Evolutionary conservation across 106 monocot species (phyloP), one percentile per base, ranked within the genome.

Genomic region (Allium sativum): DNA sequence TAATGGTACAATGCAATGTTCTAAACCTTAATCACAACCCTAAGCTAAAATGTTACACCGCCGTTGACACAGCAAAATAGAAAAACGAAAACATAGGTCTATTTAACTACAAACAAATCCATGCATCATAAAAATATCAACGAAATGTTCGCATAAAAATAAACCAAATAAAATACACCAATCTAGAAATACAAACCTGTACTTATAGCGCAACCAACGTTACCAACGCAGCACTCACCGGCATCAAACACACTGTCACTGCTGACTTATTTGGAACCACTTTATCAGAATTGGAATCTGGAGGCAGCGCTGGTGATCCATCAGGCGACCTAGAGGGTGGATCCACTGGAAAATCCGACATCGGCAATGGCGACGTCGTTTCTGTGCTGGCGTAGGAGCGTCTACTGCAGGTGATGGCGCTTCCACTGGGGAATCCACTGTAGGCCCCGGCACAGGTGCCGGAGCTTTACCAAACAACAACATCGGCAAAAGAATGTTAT

Each of bases 291-390:
- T 55, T 62, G 0, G 75, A 44, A 0, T 58, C 41, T 18, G 80
- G 67, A 8, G 75, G 7, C 13, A 40, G 51, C 11, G 79, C 48
- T 0, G 79, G 74, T 16, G 72, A 61, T 10, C 54, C 71, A 51
- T n/a, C 81, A 9, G 81, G 81, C 3, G 73, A 13, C 10, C 1
- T 14, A 45, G 12, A 50, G n/a, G 80, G 83, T 12, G 87, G 66
- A 2, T 67, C 77, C 13, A 77, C 73, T 6, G 68, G 82, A 12
- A 62, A 68, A 0, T n/a, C 10, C 15, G 42, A 9, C 13, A 16
- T 43, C 43, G 62, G 62, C n/a, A n/a, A n/a, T n/a, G n/a, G n/a
- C n/a, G n/a, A n/a, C n/a, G n/a, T n/a, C n/a, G n/a, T n/a, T n/a
- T n/a, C n/a, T n/a, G n/a, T n/a, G n/a, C n/a, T n/a, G n/a, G n/a